Base-by-base conservation (phyloP, 495 filamentous ascomycete genomes). In the Lophium mytilinum region DNA sequence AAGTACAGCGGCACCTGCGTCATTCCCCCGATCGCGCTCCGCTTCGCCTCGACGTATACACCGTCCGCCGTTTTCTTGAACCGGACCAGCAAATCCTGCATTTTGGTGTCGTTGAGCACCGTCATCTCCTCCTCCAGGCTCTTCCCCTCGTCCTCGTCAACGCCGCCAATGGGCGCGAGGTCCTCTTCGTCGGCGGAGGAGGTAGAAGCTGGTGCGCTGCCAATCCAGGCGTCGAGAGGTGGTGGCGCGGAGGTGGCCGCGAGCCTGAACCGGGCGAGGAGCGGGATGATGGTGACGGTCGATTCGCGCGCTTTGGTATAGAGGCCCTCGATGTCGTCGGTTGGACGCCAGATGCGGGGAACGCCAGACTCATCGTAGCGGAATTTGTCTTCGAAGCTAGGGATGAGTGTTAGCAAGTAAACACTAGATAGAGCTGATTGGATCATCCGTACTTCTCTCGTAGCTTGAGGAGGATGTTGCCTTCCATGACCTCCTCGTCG, bases 41-140 rank as follows among this genome's bases (percentile, higher is more conserved):
- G 81, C 78, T 96, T 97, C 35, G 93, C 93, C 71, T 98, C 93
- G 40, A 98, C 90, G 61, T 92, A 98, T 2, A 98, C 90, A 0
- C 90, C 93, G 67, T 98, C 93, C 14, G 93, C 93, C 59, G 87
- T 89, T 76, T 96, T 96, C 78, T 95, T 96, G 75, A 98, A 98
- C 58, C 93, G 79, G n/a, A 90, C 84, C 11, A 87, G 85, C 53
- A 97, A 78, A 70, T 97, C 93, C 66, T 90, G 85, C 53, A 83
- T 79, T 65, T 96, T 96, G 39, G 81, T 78, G 67, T 97, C 93
- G 57, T 83, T 83, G 34, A 98, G 77, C 9, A 98, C 80, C n/a
- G 87, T 90, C 83, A 90, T 93, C 71, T 96, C 93, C 69, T 96
- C 93, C 64, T 94, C 90, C 37, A 96, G 74, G 56, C 85, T 92